These are phyloP conservation scores for Eutrema heterophyllum DNA, from an alignment of 345 rosid genomes.

Conservation along the genomic window DNA sequence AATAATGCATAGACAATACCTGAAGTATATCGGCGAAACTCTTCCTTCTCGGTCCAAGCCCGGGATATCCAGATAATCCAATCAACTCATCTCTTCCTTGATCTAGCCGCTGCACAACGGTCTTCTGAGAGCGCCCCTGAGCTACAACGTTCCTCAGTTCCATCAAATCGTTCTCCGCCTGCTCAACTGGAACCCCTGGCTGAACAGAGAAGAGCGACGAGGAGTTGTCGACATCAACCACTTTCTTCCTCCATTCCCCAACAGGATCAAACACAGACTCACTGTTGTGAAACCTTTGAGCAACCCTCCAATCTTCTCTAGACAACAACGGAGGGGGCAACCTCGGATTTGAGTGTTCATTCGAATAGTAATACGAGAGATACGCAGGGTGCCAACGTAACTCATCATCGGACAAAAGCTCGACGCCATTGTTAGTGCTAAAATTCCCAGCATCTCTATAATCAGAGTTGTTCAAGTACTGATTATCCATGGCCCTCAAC, in stretches of 20 bases:
- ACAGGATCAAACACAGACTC: constrained; percentile 48
- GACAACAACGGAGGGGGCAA: constrained; percentile 81
- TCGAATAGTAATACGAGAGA: constrained; percentile 71
- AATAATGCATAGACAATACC: constrained; percentile 35
- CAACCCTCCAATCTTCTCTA: constrained; percentile 85
- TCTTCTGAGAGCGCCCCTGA: constrained; percentile 37
- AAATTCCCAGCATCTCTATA: constrained; percentile 29
- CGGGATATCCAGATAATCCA: constrained; percentile 38
- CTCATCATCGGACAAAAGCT: constrained; percentile 65
- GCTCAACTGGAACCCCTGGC: constrained; percentile 58
- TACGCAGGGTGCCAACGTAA: constrained; percentile 77
- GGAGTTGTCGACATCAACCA: constrained; percentile 35
- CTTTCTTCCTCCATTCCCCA: constrained; percentile 52
- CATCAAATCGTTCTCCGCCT: constrained; percentile 61
- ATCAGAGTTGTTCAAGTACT: constrained; percentile 43
- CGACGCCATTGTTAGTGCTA: constrained; percentile 26
- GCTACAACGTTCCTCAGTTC: constrained; percentile 54
- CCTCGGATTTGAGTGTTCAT: constrained; percentile 76
- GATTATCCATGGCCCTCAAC: constrained; percentile 61
- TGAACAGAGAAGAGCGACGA: constrained; percentile 67
- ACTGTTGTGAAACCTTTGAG: constrained; percentile 72
- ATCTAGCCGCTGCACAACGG: constrained; percentile 44
- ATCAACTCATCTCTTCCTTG: constrained; percentile 38
- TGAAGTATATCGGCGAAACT: constrained; percentile 97
- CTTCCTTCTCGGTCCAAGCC: constrained; percentile 75